These are phyloP conservation scores for Pseudonectria foliicola DNA, from an alignment of 2,329 filamentous ascomycete genomes.

Conservation along the genomic window DNA sequence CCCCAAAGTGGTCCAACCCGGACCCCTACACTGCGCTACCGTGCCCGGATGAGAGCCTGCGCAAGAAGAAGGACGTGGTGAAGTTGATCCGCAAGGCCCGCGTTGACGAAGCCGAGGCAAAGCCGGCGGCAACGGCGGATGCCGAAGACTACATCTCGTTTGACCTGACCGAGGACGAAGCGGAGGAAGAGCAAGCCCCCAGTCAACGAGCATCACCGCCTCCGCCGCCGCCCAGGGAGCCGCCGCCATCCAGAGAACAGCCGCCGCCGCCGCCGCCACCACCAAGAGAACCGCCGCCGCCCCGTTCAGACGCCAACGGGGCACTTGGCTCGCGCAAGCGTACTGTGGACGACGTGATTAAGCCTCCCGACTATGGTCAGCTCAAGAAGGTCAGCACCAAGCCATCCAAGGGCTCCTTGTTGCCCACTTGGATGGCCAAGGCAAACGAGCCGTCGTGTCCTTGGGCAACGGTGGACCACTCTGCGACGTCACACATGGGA, in stretches of 20 bases:
- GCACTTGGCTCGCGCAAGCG: conserved; percentile 65
- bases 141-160: conserved; percentile 87
- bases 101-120: conserved; percentile 45
- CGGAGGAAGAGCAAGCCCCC: conserved; percentile 22
- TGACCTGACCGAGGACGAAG: conserved; percentile 55
- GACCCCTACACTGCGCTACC: conserved; percentile 88
- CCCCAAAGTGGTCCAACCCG: conserved; percentile 88
- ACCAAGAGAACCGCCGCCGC: conserved; percentile 2
- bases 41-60: conserved; percentile 63
- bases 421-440: conserved; percentile 45
- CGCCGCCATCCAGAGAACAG: conserved; percentile 1
- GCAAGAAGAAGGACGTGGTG: conserved; percentile 80
- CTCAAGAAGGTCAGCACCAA: conserved; percentile 46
- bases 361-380: conserved; percentile 45
- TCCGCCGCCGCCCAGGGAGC: conserved; percentile 2
- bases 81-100: conserved; percentile 88
- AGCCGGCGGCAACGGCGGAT: conserved; percentile 46
- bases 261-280: conserved; percentile 7
- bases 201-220: conserved; percentile 12
- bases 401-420: conserved; percentile 41
- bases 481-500: conserved; percentile 43
- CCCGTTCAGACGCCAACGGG: conserved; percentile 34
- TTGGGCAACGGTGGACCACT: conserved; percentile 55
- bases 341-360: conserved; percentile 62
- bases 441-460: conserved; percentile 44